Evolutionary conservation across 2,329 filamentous ascomycete species (phyloP), one percentile per base, ranked within the genome.

Genomic region (Penicillium sp.): DNA sequence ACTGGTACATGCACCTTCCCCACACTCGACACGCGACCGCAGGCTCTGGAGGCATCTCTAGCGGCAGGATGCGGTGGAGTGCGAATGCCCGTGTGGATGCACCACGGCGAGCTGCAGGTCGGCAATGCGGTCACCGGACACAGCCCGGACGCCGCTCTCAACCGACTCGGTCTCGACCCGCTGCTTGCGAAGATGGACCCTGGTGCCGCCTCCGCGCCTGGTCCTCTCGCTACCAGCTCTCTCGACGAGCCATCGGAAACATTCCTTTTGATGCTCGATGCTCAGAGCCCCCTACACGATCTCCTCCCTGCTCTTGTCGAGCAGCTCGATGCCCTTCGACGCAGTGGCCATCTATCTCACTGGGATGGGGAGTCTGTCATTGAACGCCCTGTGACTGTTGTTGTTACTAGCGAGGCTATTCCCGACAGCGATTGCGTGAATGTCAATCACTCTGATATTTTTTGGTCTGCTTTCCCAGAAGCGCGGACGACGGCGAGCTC

Each of bases 51-150:
- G 34, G 55, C 62, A 22, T 61, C 60, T 11, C 48, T 65, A 40
- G 50, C 48, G 18, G 59, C 61, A 11, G 64, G 66, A 42, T 71
- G 69, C 41, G 56, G 63, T 29, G 65, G 68, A 1, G 54, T 66
- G 41, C 64, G 60, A 34, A 65, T 57, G 14, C 61, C 66, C 24
- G 40, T 70, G 16, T 67, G 66, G 64, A 57, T 67, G 31, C 55
- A 62, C 31, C 44, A 56, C n/a, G 49, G 57, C 32, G 49, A 62
- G 21, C 55, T 71, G 34, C 54, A 65, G 38, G 61, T 69, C 24
- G 62, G 60, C 7, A 48, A 53, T 18, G 58, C 61, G 0, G 24
- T 49, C 6, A 16, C 48, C 4, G 39, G 46, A 18, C 55, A 59
- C 3, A 45, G 57, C 14, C 54, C 58, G 3, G 45, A 58, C 18